These are phyloP conservation scores for Pyrus betulifolia DNA, from an alignment of 306 rosid genomes.

Conservation along the genomic window DNA sequence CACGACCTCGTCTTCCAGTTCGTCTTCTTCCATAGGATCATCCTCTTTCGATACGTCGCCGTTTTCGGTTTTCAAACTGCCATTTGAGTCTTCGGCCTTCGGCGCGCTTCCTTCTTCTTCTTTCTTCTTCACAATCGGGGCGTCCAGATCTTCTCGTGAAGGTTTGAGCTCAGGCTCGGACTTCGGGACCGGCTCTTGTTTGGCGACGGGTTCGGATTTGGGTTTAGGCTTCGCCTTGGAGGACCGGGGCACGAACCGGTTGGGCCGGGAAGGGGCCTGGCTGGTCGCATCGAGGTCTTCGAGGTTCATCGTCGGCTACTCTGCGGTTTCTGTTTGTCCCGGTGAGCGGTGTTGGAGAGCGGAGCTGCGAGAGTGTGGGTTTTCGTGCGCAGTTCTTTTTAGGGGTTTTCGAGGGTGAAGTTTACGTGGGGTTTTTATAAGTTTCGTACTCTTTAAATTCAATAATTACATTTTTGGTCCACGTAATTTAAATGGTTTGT, in stretches of 20 bases:
- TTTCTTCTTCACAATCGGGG: constrained; percentile 17
- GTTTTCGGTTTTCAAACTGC: constrained; percentile 33
- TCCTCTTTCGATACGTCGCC: constrained; percentile 24
- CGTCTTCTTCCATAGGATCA: constrained; percentile 54
- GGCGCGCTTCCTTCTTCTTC: constrained; percentile 20
- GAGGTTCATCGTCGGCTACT: constrained; percentile 51
- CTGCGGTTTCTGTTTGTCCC: neutral
- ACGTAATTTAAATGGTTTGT: no score
- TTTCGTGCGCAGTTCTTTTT: neutral
- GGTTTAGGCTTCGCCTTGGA: constrained; percentile 51
- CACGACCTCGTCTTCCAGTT: constrained; percentile 47
- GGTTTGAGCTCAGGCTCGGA: constrained; percentile 21
- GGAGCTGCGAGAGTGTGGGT: neutral
- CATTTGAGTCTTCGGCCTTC: constrained; percentile 24
- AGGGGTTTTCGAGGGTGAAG: neutral
- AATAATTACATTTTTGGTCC: no score
- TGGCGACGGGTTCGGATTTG: constrained; percentile 11
- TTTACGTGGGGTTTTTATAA: no score
- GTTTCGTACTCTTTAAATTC: no score
- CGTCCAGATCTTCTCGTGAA: constrained; percentile 23
- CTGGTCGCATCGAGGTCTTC: constrained; percentile 47
- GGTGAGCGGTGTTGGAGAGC: neutral
- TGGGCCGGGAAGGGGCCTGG: constrained; percentile 40
- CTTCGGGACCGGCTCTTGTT: constrained; percentile 20
- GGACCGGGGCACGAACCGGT: constrained; percentile 60